Conservation (phyloP, 2,329 filamentous ascomycete species). For the Ophiostoma sp. region DNA sequence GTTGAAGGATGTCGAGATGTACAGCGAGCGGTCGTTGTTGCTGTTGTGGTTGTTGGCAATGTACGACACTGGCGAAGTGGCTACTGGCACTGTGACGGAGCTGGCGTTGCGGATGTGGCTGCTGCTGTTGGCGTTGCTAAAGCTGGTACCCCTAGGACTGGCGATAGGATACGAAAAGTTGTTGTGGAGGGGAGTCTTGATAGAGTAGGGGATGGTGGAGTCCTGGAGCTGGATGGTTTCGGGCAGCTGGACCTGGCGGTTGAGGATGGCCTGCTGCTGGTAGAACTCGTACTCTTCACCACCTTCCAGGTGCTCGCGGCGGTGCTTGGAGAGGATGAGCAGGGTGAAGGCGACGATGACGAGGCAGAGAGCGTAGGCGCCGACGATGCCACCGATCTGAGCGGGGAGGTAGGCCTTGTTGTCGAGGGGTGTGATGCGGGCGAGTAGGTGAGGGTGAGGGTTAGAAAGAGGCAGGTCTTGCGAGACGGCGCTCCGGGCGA, state of each 20-base stretch:
- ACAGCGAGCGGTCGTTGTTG: constrained; percentile 30
- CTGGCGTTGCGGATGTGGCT: neutral
- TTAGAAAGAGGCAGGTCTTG: constrained; percentile 46
- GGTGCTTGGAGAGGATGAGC: constrained; percentile 53
- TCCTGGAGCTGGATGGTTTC: constrained; percentile 30
- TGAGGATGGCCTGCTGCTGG: constrained; percentile 29
- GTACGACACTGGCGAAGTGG: constrained; percentile 21
- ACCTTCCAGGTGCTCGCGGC: constrained; percentile 48
- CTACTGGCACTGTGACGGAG: neutral
- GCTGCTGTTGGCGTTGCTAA: neutral
- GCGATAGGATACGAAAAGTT: constrained; percentile 48
- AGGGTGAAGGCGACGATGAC: constrained; percentile 65
- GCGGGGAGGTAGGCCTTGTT: constrained; percentile 65
- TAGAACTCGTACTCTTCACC: constrained; percentile 48
- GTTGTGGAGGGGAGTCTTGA: constrained; percentile 30
- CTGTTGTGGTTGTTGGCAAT: constrained; percentile 26
- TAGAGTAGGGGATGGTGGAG: constrained; percentile 30
- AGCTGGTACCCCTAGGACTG: constrained; percentile 31
- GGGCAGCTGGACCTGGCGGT: constrained; percentile 28
- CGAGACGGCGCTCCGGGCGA: constrained; percentile 48
- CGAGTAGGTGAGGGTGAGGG: neutral
- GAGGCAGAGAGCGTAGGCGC: constrained; percentile 73
- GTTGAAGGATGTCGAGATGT: constrained; percentile 43
- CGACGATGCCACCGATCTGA: constrained; percentile 78
- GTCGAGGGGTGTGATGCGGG: constrained; percentile 42